phyloP scores from a whole-genome alignment of 2,329 filamentous ascomycete species.

The Phaeosphaeriaceae sp. region DNA sequence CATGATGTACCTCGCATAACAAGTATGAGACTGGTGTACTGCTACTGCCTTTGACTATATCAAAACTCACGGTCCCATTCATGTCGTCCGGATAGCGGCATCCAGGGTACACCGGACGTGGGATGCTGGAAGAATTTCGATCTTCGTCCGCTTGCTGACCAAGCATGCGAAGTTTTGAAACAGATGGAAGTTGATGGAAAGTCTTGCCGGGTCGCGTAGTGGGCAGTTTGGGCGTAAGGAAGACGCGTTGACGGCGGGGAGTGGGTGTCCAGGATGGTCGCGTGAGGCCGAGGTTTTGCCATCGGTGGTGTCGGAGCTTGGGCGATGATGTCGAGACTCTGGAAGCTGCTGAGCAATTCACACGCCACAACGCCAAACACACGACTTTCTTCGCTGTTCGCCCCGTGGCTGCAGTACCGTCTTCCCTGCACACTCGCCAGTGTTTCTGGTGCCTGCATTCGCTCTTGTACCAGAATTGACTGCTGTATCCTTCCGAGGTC shows the following conservation, averaged over 20 bases:
- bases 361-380: conserved; percentile 18
- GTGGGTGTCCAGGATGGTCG: neutral
- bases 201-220: neutral
- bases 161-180: too few species aligned
- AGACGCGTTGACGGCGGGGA: neutral
- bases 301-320: conserved; percentile 29
- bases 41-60: too few species aligned
- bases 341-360: conserved; percentile 28
- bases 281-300: conserved; percentile 22
- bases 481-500: conserved; percentile 13
- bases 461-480: neutral
- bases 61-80: too few species aligned
- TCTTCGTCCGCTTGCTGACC: too few species aligned
- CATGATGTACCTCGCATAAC: too few species aligned
- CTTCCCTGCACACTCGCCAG: conserved; percentile 8
- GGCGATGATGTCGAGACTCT: conserved; percentile 34
- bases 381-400: conserved; percentile 11
- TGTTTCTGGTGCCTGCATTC: conserved; percentile 12
- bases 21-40: too few species aligned
- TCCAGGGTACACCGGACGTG: too few species aligned
- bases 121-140: too few species aligned
- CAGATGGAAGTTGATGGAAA: too few species aligned
- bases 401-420: conserved; percentile 12
- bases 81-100: too few species aligned
- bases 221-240: neutral